Evolutionary conservation across 2,329 filamentous ascomycete genomes (phyloP), one percentile per base, ranked within the genome.

Genomic region (Ophiostoma angusticollis): DNA sequence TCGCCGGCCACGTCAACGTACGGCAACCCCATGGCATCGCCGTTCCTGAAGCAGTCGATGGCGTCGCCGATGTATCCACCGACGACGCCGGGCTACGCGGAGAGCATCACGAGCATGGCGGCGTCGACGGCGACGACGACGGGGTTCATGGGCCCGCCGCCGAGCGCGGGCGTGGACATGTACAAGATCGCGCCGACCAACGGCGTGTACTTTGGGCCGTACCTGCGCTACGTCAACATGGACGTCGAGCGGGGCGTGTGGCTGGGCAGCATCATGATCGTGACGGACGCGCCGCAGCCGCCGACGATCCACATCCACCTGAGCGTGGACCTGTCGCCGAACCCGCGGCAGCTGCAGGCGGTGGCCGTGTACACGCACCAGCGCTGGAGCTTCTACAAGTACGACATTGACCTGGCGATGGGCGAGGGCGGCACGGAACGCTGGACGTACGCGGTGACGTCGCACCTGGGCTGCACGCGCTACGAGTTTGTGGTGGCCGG

Each of bases 381-480:
- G 54, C 71, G 86, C 44, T 98, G 87, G 87, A 80, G 80, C 11
- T 98, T 98, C 57, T 94, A 93, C 62, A 84, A 87, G 54, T 98
- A 98, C 54, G 86, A 94, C 46, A 60, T 96, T 40, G 84, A 94
- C 45, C 60, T 98, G 33, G 77, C 75, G 44, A 98, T 98, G 91
- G 78, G 82, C 24, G 87, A 96, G 13, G 71, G 68, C 19, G 72
- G 75, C 22, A 81, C 85, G 0, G 74, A 78, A 47, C 82, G 91
- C 54, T 98, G 91, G 91, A 98, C 91, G 0, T 98, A 98, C 54
- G 91, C 91, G 2, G 87, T 98, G 37, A 98, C 91, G 0, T 96
- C 91, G 1, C 87, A 96, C 53, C 68, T 96, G 16, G 91, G 91
- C 24, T 98, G 91, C 61, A 96, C 91, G n/a, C 75, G 91, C 19